Conservation (phyloP, 1,139 yeast species). For the Yamadazyma aaseri region DNA sequence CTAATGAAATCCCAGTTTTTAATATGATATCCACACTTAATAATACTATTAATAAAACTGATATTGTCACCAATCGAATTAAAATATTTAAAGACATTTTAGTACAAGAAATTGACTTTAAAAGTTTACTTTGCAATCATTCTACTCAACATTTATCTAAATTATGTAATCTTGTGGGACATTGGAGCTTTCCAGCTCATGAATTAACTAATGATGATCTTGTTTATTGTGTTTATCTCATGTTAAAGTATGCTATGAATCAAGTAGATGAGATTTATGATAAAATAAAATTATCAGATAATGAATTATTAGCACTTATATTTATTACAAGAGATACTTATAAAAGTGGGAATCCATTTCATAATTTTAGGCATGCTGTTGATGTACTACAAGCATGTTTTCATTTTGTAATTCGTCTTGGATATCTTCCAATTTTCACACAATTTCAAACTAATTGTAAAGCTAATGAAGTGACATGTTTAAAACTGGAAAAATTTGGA, state of each 20-base stretch:
- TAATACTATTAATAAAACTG: constrained; percentile 25
- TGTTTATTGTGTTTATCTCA: constrained; percentile 56
- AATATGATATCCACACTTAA: constrained; percentile 35
- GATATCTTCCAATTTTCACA: constrained; percentile 43
- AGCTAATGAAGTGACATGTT: constrained; percentile 22
- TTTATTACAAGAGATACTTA: constrained; percentile 73
- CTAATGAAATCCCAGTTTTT: constrained; percentile 1
- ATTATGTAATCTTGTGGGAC: constrained; percentile 42
- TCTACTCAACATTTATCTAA: constrained; percentile 24
- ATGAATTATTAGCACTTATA: constrained; percentile 55
- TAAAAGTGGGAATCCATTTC: constrained; percentile 84
- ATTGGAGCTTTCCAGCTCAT: constrained; percentile 68
- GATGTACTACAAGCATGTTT: constrained; percentile 93
- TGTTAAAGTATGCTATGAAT: constrained; percentile 49
- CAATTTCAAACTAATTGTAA: constrained; percentile 35
- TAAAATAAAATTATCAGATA: constrained; percentile 26
- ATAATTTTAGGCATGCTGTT: constrained; percentile 92
- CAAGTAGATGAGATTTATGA: constrained; percentile 18
- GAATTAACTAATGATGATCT: constrained; percentile 67
- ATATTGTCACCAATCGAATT: constrained; percentile 22
- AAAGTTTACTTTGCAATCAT: constrained; percentile 25
- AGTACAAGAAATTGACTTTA: constrained; percentile 40
- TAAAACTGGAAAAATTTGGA: constrained; percentile 15
- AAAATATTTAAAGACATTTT: constrained; percentile 27
- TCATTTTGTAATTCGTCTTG: constrained; percentile 53